These are phyloP conservation scores for Austroboletus eburneus DNA, from an alignment of 768 basidiomycete species.

Conservation along the genomic window DNA sequence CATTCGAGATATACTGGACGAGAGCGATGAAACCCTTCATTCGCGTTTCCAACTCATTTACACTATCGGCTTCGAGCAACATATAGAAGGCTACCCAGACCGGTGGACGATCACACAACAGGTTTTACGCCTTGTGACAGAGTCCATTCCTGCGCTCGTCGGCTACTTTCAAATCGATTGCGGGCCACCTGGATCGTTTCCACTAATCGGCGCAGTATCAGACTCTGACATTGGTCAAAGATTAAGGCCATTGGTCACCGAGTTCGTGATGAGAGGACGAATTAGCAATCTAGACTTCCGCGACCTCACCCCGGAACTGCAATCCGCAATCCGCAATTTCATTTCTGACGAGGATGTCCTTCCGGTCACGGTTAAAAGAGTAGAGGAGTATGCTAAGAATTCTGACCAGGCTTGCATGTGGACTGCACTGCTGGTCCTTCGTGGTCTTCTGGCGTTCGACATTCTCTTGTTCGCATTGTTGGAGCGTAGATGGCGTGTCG, in stretches of 20 bases:
- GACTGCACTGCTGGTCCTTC: too few species aligned
- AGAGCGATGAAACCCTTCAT: too few species aligned
- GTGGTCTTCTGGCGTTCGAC: too few species aligned
- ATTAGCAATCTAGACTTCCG: too few species aligned
- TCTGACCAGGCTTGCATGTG: too few species aligned
- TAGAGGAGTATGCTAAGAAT: too few species aligned
- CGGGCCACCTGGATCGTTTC: too few species aligned
- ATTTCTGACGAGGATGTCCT: constrained; percentile 1
- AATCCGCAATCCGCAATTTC: constrained; percentile 9
- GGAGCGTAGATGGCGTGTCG: too few species aligned
- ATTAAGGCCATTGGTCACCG: background rate
- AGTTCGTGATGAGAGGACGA: constrained; percentile 11
- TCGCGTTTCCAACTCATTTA: too few species aligned
- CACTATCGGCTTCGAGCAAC: too few species aligned
- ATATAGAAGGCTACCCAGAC: constrained; percentile 25
- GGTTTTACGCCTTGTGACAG: constrained; percentile 15
- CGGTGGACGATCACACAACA: constrained; percentile 29
- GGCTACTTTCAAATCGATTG: constrained; percentile 2
- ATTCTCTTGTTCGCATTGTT: too few species aligned
- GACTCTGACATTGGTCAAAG: background rate
- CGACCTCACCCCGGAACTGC: background rate
- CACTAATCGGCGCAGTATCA: constrained; percentile 2
- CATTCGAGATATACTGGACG: too few species aligned
- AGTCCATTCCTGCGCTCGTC: background rate
- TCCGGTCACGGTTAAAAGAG: background rate